phyloP scores from a whole-genome alignment of 1,284 basidiomycete genomes.

The Wallemia mellicola region DNA sequence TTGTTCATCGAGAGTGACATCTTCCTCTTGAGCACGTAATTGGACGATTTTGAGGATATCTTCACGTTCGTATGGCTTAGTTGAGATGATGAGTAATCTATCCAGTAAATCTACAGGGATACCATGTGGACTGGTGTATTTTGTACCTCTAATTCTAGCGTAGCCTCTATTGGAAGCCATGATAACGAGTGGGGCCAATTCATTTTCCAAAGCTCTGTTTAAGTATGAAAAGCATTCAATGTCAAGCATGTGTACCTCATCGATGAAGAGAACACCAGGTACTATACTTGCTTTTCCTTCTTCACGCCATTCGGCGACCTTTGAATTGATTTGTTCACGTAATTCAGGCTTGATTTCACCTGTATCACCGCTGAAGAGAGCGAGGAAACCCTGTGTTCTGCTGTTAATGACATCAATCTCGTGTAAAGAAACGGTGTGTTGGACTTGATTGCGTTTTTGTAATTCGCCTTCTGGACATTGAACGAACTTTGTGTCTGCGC shows the following conservation, averaged over 20 bases:
- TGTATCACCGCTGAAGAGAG: slow-evolving; percentile 53
- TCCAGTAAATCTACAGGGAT: slow-evolving; percentile 83
- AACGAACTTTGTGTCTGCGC: slow-evolving; percentile 93
- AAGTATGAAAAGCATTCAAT: slow-evolving; percentile 98
- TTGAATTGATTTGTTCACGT: slow-evolving; percentile 82
- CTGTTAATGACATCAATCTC: slow-evolving; percentile 99
- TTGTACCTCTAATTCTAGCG: slow-evolving; percentile 78
- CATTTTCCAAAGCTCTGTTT: slow-evolving; percentile 79
- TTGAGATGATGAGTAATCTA: slow-evolving; percentile 80
- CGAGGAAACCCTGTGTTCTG: slow-evolving; percentile 56
- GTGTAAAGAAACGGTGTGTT: slow-evolving; percentile 86
- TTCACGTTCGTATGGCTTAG: slow-evolving; percentile 52
- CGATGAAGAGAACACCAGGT: slow-evolving; percentile 74
- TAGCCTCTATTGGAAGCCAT: slow-evolving; percentile 96
- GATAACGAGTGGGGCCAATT: slow-evolving; percentile 77
- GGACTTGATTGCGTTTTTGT: slow-evolving; percentile 84
- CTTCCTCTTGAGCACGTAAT: slow-evolving; percentile 83
- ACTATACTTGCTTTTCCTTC: slow-evolving; percentile 97
- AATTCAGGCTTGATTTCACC: slow-evolving; percentile 97
- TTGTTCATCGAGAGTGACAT: slow-evolving; percentile 49
- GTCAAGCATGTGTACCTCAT: slow-evolving; percentile 97
- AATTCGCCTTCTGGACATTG: slow-evolving; percentile 94
- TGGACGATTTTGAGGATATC: slow-evolving; percentile 76
- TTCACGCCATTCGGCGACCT: slow-evolving; percentile 91
- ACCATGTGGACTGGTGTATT: slow-evolving; percentile 75